phyloP scores from a whole-genome alignment of 352 stramenopile species.

The Phytophthora pinifolia region DNA sequence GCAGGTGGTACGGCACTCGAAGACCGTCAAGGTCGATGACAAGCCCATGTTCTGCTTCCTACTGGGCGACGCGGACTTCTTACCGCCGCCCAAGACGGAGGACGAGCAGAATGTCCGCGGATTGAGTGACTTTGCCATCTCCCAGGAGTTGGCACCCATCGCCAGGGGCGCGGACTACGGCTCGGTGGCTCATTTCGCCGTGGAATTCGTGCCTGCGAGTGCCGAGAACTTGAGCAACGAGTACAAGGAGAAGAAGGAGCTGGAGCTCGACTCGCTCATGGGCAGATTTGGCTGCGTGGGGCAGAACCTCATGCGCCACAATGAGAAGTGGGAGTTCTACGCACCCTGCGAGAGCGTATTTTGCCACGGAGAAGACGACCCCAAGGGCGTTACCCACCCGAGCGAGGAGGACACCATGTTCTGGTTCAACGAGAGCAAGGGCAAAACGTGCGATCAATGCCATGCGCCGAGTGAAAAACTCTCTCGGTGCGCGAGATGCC shows the following conservation, averaged over 20 bases:
- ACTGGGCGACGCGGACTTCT: constrained; percentile 68
- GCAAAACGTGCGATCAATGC: constrained; percentile 71
- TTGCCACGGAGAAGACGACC: constrained; percentile 37
- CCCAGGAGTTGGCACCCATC: constrained; percentile 60
- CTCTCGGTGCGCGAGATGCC: constrained; percentile 61
- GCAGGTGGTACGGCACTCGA: constrained; percentile 29
- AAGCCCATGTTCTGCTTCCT: constrained; percentile 68
- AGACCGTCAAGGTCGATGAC: constrained; percentile 22
- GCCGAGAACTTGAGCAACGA: constrained; percentile 28
- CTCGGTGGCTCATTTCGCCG: constrained; percentile 64
- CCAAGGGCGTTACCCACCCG: constrained; percentile 42
- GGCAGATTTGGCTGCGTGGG: constrained; percentile 65
- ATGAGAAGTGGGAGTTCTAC: constrained; percentile 84
- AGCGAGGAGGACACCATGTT: constrained; percentile 62
- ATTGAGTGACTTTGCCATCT: constrained; percentile 81
- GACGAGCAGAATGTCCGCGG: constrained; percentile 60
- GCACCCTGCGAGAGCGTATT: constrained; percentile 43
- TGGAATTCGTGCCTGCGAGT: constrained; percentile 63
- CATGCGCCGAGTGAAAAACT: constrained; percentile 55
- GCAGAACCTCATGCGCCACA: constrained; percentile 82
- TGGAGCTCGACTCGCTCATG: constrained; percentile 60
- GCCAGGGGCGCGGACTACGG: constrained; percentile 45
- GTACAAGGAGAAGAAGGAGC: constrained; percentile 36
- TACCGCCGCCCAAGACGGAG: constrained; percentile 42
- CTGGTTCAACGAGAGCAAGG: constrained; percentile 60